These are phyloP conservation scores for Epichloe glyceriae DNA, from an alignment of 2,329 filamentous ascomycete species.

Conservation along the genomic window DNA sequence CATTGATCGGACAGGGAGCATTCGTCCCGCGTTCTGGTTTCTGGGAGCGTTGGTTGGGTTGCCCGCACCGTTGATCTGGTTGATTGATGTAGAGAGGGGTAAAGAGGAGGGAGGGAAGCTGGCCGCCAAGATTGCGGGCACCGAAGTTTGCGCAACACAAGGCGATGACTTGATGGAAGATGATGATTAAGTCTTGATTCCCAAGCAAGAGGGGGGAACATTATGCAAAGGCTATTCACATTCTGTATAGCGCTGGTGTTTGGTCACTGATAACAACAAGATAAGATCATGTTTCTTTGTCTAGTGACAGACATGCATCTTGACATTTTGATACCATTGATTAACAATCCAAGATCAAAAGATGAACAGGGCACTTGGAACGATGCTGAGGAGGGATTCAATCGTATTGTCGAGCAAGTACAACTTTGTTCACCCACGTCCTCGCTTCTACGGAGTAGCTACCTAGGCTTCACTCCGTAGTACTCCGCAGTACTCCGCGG, in stretches of 20 bases:
- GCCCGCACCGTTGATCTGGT: constrained; percentile 71
- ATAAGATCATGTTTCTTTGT: no score
- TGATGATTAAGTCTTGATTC: constrained; percentile 11
- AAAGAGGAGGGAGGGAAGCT: constrained; percentile 54
- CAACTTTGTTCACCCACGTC: no score
- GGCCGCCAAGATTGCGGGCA: constrained; percentile 45
- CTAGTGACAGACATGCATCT: neutral
- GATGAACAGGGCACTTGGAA: no score
- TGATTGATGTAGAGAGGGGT: constrained; percentile 73
- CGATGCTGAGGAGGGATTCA: no score
- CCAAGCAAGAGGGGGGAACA: neutral
- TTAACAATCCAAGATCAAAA: neutral
- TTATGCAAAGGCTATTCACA: neutral
- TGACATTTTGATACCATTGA: neutral
- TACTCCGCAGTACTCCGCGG: no score
- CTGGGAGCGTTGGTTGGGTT: constrained; percentile 72
- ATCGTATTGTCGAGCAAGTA: no score
- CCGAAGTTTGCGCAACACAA: constrained; percentile 21
- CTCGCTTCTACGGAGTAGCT: no score
- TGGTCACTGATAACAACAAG: neutral
- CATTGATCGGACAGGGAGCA: constrained; percentile 70
- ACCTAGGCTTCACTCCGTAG: no score
- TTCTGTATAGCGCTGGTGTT: neutral
- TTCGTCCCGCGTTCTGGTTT: constrained; percentile 84
- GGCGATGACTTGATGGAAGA: constrained; percentile 4